Percentiles rank a stretch among this genome's conserved stretches.
These are phyloP conservation scores for Mycena latifolia DNA, from an alignment of 768 basidiomycete species.

Conservation along the genomic window DNA sequence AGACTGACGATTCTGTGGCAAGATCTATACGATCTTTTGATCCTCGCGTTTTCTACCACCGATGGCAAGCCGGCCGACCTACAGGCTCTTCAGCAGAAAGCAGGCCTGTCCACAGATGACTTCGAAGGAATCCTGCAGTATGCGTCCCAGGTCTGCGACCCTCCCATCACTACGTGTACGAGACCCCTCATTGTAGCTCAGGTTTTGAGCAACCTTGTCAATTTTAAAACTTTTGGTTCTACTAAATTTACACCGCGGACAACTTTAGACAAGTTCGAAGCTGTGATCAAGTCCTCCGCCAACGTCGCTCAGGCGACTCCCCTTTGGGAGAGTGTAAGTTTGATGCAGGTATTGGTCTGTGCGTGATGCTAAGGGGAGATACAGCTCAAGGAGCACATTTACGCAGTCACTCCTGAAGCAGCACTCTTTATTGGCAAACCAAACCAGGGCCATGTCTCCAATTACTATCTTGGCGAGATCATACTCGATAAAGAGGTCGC, in stretches of 20 bases:
- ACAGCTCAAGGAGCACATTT: constrained; percentile 83
- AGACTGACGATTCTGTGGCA: constrained; percentile 46
- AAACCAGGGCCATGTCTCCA: constrained; percentile 79
- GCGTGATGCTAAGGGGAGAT: constrained; percentile 1
- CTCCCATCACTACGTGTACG: background rate
- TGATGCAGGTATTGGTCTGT: background rate
- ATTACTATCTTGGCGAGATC: constrained; percentile 85
- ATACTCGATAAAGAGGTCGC: constrained; percentile 85
- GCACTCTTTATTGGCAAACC: constrained; percentile 86
- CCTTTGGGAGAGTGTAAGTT: constrained; percentile 73
- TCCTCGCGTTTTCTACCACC: constrained; percentile 71
- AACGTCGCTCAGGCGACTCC: constrained; percentile 66
- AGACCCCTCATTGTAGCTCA: constrained; percentile 35
- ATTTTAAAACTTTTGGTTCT: constrained; percentile 87
- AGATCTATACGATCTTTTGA: constrained; percentile 78
- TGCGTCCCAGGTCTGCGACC: constrained; percentile 68
- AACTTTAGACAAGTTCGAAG: constrained; percentile 69
- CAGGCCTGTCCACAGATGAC: constrained; percentile 67
- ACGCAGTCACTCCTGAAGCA: constrained; percentile 71
- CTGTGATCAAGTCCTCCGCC: constrained; percentile 70
- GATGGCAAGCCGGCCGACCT: constrained; percentile 71
- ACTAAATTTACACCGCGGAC: constrained; percentile 89
- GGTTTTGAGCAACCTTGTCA: constrained; percentile 74
- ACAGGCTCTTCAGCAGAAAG: constrained; percentile 59
- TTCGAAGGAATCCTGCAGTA: constrained; percentile 83